Base-by-base conservation (phyloP, 805 yeast species). In the Candida ficus region DNA sequence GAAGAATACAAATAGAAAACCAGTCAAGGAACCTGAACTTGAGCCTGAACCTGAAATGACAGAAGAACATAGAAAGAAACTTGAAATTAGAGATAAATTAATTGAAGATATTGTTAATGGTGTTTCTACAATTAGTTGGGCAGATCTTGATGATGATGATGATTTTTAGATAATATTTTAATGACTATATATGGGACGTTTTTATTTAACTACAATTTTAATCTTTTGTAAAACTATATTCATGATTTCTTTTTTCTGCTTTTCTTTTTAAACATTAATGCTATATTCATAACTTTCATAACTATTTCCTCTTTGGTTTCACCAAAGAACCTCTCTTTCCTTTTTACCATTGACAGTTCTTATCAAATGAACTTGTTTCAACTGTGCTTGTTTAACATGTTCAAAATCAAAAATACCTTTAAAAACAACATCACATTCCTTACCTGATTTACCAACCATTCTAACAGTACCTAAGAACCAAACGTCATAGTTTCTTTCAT, bases 391-490 rank as follows among this genome's bases (percentile, higher is more conserved):
- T n/a, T 51, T 56, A 16, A 37, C 30, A 40, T 56, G 58, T 17
- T 54, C 60, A 18, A 49, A 42, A 28, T 53, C 57, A 29, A 53
- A 54, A 7, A 48, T 41, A 4, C 60, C 60, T 23, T 46, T 53
- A 35, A 48, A 54, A 1, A 47, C 52, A 7, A 54, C 52, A 23
- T 47, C 44, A 11, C 52, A 51, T 4, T 28, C 27, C 4, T 39
- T 30, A 2, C 44, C 48, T 27, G 40, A 43, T 34, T 47, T 49
- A 6, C 58, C 57, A 21, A 35, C 45, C 3, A 55, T 30, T 2
- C 41, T 43, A 4, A 41, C 51, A 7, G 42, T 46, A 0, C 56
- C 56, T 17, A 42, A 18, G 37, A 52, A 50, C 53, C 52, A 48
- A 5, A 49, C 28, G 27, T 52, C 54, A 30, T 32, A 40, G 18